Conservation (phyloP, 2,329 filamentous ascomycete species). For the Sphaerulina musiva region DNA sequence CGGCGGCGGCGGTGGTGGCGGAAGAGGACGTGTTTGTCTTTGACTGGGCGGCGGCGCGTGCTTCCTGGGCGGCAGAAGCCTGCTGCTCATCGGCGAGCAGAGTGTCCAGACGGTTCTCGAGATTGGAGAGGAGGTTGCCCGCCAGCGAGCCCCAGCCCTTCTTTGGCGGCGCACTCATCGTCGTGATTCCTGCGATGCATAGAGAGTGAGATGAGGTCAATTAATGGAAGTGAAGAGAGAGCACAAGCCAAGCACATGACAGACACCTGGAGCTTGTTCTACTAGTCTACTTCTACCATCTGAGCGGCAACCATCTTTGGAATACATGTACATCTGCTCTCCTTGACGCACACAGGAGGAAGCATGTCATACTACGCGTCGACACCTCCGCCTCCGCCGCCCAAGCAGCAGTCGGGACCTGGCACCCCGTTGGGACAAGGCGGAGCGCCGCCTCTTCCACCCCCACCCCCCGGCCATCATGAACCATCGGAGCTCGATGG, state of each 20-base stretch:
- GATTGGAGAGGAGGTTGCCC: conserved; percentile 83
- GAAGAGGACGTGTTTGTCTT: conserved; percentile 2
- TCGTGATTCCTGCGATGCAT: neutral
- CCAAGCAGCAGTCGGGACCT: conserved; percentile 40
- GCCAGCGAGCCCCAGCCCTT: conserved; percentile 54
- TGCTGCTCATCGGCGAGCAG: conserved; percentile 78
- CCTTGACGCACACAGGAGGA: neutral
- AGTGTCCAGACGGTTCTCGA: conserved; percentile 86
- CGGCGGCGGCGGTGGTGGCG: conserved; percentile 8
- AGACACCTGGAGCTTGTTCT: neutral
- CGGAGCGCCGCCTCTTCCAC: conserved; percentile 34
- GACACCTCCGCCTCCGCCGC: conserved; percentile 45
- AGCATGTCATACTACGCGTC: conserved; percentile 35
- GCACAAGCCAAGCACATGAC: conserved; percentile 1
- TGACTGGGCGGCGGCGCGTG: conserved; percentile 33
- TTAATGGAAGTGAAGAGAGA: neutral
- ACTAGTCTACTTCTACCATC: neutral
- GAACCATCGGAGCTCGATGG: conserved; percentile 28
- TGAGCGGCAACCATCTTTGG: too few relatives aligned
- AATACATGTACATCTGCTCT: neutral
- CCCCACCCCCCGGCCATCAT: conserved; percentile 39
- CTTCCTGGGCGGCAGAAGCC: conserved; percentile 39
- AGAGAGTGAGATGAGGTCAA: neutral
- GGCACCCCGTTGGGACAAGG: conserved; percentile 31
- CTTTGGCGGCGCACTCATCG: conserved; percentile 21